Base-by-base conservation (phyloP, 192 early-diverging fungal genomes). In the Coemansia sp. region DNA sequence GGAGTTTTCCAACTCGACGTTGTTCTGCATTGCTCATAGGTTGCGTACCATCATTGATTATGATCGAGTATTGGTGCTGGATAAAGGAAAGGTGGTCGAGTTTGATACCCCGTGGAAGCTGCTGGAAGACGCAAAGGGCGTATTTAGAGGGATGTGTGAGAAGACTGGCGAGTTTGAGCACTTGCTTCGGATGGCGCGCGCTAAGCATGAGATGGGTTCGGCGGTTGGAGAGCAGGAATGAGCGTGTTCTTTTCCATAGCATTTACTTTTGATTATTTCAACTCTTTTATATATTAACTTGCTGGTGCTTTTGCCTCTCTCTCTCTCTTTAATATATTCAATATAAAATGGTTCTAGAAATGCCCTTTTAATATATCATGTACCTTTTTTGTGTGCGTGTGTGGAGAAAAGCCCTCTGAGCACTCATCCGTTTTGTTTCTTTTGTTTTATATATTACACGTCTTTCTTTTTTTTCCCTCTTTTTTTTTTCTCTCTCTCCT, bases 21-120 rank as follows among this genome's bases (percentile, higher is more conserved):
- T 99, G 38, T 75, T 99, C 29, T 90, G 88, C 38, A 94, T 99
- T 72, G 96, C 96, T 0, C 96, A 98, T 67, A 87, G 95, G n/a
- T 71, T 95, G 52, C 83, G 88, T 45, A 95, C 94, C 0, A 87
- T 96, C 54, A 91, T 89, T 6, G 91, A 91, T 67, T 94, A 93
- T 64, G 94, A 96, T 69, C 83, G 89, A 11, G 86, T 96, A 16
- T 58, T 95, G 65, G 94, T 97, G 2, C 58, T 95, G 71, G 91
- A 93, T 64, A 85, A 85, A 20, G 96, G 96, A 5, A 49, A 64
- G 28, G 63, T 97, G 2, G 87, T 83, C 1, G 96, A 98, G 70
- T 94, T 87, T 84, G 95, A 92, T 66, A 86, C 87, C 14, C 96
- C 96, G 1, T 79, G 83, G 51, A 84, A 70, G 7, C 72, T 98